Evolutionary conservation across 1,284 basidiomycete genomes (phyloP), one percentile per base, ranked within the genome.

Genomic region (Omphalotus olearius): DNA sequence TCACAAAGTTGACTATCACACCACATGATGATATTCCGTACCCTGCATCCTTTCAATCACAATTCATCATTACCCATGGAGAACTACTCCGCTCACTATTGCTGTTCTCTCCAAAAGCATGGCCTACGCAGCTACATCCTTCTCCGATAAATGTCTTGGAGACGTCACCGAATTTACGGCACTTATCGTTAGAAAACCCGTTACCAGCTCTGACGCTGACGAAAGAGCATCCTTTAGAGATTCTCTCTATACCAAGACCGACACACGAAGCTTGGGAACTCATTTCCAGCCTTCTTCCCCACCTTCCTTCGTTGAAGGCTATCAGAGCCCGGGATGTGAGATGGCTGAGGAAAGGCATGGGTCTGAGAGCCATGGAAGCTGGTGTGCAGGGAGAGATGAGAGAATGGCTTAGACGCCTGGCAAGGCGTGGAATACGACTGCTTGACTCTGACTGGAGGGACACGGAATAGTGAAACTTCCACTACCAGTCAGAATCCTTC

Each of bases 321-420:
- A 68, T 90, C 25, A 75, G 84, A n/a, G 71, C 76, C 25, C 72
- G 85, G 49, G 85, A 88, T 57, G 75, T 88, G 17, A 78, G 79
- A 33, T 90, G 88, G 86, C 65, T 90, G 36, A 69, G 83, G 50
- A 74, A 73, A 46, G 86, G 85, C 0, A 76, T 90, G 65, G 82
- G 75, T 10, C 67, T 68, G 1, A 71, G 73, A 53, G 88, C 88
- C 20, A 79, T 79, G 58, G 80, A 78, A 55, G 78, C 87, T 3
- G 88, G 88, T 3, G 77, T 88, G 11, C 87, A 89, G 65, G 88
- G 88, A 39, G 83, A 88, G 64, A 84, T 90, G 80, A 69, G 73
- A 55, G 75, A 81, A 48, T 91, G 88, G 88, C 72, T 74, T 53
- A 72, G 76, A 42, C 73, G 83, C 47, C 69, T 90, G 35, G 69